Evolutionary conservation across 2,329 filamentous ascomycete genomes (phyloP), one percentile per base, ranked within the genome.

Genomic region (Podosphaera xanthii): DNA sequence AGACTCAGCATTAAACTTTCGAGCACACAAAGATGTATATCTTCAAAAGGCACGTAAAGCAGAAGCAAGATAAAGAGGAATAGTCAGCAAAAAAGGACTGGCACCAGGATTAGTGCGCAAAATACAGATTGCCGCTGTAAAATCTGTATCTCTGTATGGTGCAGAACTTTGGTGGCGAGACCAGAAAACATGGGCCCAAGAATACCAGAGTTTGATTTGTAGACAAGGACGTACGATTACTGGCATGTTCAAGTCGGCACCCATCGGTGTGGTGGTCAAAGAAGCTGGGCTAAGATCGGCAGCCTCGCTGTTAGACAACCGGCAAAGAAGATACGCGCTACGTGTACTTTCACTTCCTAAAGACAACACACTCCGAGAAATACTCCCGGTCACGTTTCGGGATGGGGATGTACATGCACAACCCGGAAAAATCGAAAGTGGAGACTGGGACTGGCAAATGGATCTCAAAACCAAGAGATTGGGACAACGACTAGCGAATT

Each of bases 351-450:
- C 36, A 0, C 36, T 40, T 40, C 36, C 36, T 5, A 10, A 40
- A 0, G 36, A 40, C 10, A 40, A 40, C 36, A 5, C 36, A 10
- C 6, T 40, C 10, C 36, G 36, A 3, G 22, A 46, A 3, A 57
- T 57, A 14, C 36, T 46, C 6, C 22, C 22, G 14, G 36, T 30
- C 34, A 46, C 38, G 3, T 22, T 57, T 55, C 34, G 52, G 3
- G 52, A 14, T 12, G 52, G 52, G n/a, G 52, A 54, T n/a, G 34
- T 36, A n/a, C 52, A 54, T 34, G 52, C 34, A 35, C 52, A 54
- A n/a, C 52, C 34, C 6, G 52, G 52, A 40, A 1, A 78, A 22
- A 52, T 52, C 1, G 8, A 52, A 34, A 31, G 22, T 31, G 12
- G 2, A 52, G 48, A 52, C 8, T 52, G 30, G 30, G 48, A 52